Base-by-base conservation (phyloP, 352 stramenopile species). In the Globisporangium sylvaticum region DNA sequence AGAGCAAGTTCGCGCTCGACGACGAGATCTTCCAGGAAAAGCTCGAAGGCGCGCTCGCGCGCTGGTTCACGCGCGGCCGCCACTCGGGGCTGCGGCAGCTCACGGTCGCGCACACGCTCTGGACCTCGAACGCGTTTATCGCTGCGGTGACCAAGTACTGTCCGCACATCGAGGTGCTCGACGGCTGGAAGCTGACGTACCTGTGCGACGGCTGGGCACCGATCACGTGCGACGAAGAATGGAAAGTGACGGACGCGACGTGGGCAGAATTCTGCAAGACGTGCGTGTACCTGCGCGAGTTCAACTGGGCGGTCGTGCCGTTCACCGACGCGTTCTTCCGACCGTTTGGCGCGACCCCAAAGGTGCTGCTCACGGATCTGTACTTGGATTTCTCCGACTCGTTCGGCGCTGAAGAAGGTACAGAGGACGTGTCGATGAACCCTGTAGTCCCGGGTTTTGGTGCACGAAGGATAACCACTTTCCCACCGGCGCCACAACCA, bases 151-250 rank as follows among this genome's bases (percentile, higher is more conserved):
- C 69, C 29, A 65, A 70, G 60, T 81, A 80, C 46, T 81, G 73
- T 39, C 80, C 80, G 12, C 72, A 80, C 12, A 74, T 88, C n/a
- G 76, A 88, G 60, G 69, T 83, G 31, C 62, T 88, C 9, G 80
- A 88, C 39, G 78, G 76, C 25, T 88, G 78, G 77, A 84, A 84
- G 54, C 74, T 88, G 57, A 81, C 77, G 31, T 86, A 84, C 29
- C 67, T 81, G 52, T 74, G 73, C 48, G 77, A 88, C 58, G 77
- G 74, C 4, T 85, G 72, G 73, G 76, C 69, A 3, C 75, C 78
- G 22, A 70, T 84, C 20, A 69, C 72, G 1, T 87, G 78, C 48
- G 74, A 86, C 55, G 80, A 88, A 66, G 73, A 87, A 59, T 88
- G 80, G 80, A 67, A 77, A 15, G 54, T 88, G 4, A 74, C 70